Percentiles rank a stretch among this genome's conserved stretches.
Evolutionary conservation across 2,329 filamentous ascomycete species (phyloP).

Genomic region (Claviceps purpurea): DNA sequence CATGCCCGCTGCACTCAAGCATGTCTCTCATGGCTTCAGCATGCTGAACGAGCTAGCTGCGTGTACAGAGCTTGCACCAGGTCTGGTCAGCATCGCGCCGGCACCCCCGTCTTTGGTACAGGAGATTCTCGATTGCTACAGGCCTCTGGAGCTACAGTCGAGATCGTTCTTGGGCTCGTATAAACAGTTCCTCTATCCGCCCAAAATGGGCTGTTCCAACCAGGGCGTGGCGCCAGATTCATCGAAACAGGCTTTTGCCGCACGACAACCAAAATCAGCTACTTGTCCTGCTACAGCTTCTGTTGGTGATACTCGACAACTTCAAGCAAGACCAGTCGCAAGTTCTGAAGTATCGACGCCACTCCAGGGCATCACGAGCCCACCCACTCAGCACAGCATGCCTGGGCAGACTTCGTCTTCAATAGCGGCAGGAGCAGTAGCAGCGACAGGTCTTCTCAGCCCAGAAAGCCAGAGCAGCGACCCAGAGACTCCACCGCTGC

Average conservation of each 20-base stretch:
- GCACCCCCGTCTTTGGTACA: slow-evolving; percentile 23
- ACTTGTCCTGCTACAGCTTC: background rate
- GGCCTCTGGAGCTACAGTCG: slow-evolving; percentile 24
- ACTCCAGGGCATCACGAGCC: slow-evolving; percentile 8
- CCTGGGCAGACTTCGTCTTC: slow-evolving; percentile 10
- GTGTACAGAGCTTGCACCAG: slow-evolving; percentile 21
- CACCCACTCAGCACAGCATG: slow-evolving; percentile 15
- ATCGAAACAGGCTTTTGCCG: background rate
- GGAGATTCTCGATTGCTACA: slow-evolving; percentile 26
- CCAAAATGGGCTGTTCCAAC: slow-evolving; percentile 1
- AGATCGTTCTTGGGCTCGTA: slow-evolving; percentile 26
- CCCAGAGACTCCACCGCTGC: slow-evolving; percentile 11
- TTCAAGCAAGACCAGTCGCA: background rate
- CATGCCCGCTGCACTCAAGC: slow-evolving; percentile 25
- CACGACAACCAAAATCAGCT: background rate
- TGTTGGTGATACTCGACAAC: background rate
- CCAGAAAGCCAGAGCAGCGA: slow-evolving; percentile 20
- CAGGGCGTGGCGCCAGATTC: background rate
- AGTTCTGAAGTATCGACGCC: background rate
- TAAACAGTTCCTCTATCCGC: slow-evolving; percentile 20
- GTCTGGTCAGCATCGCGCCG: slow-evolving; percentile 23
- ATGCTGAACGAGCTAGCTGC: slow-evolving; percentile 26
- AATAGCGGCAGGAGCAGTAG: background rate
- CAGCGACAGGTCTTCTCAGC: slow-evolving; percentile 15
- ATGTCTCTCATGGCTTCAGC: slow-evolving; percentile 26